Evolutionary conservation across 2,329 filamentous ascomycete genomes (phyloP).

Genomic region (Hymenoscyphus fructigenus): DNA sequence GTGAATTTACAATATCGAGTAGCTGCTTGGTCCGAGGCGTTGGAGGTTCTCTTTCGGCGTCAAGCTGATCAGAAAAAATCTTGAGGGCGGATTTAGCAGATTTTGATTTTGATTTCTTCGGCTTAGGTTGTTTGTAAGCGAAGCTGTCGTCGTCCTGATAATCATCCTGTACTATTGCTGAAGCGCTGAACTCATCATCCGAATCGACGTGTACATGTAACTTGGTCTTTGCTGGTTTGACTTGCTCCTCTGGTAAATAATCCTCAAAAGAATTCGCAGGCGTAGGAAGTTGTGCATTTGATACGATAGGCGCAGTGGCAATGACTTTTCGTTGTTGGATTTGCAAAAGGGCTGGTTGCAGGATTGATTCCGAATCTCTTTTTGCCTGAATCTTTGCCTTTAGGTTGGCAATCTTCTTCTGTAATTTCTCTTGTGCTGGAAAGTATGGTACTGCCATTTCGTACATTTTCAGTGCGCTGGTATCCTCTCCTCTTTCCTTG

Average conservation of each 20-base stretch:
- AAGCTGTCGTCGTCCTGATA: conserved; percentile 40
- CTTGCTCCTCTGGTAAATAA: conserved; percentile 4
- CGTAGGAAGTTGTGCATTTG: conserved; percentile 23
- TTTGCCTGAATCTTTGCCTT: conserved; percentile 49
- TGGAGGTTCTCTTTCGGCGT: conserved; percentile 40
- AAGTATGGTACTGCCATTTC: conserved; percentile 82
- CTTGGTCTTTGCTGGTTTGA: conserved; percentile 28
- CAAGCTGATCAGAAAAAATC: conserved; percentile 40
- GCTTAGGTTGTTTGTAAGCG: conserved; percentile 32
- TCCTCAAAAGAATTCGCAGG: conserved; percentile 28
- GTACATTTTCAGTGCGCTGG: conserved; percentile 79
- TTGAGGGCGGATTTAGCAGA: conserved; percentile 32
- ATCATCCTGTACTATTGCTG: conserved; percentile 39
- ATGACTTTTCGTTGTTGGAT: conserved; percentile 23
- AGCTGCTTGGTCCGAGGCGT: conserved; percentile 55
- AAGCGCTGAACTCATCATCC: conserved; percentile 38
- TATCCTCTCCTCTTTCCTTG: conserved; percentile 78
- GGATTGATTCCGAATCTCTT: conserved; percentile 32
- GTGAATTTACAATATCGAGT: conserved; percentile 71
- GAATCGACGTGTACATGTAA: conserved; percentile 26
- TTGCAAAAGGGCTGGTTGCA: conserved; percentile 2
- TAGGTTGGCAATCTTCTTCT: conserved; percentile 67
- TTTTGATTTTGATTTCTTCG: conserved; percentile 36
- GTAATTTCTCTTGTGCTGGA: conserved; percentile 76
- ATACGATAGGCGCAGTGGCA: conserved; percentile 26